These are phyloP conservation scores for Nicotiana noctiflora DNA, from an alignment of 257 asterid genomes.

Conservation along the genomic window DNA sequence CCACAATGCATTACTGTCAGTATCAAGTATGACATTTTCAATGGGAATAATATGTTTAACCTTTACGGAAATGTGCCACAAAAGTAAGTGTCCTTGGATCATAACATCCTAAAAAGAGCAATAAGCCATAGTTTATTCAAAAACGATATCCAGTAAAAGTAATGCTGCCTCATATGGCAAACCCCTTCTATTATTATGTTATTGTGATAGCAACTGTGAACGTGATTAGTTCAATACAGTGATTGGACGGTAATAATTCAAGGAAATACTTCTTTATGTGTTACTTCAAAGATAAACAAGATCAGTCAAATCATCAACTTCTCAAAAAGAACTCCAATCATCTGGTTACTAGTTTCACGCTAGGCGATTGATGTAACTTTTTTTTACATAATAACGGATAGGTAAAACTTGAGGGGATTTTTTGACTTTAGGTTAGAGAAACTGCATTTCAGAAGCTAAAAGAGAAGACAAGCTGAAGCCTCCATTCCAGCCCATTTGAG, in stretches of 20 bases:
- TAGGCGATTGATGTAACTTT: not conserved
- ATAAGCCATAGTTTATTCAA: not conserved
- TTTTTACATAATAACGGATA: not conserved
- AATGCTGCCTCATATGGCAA: not conserved
- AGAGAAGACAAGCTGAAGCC: not conserved
- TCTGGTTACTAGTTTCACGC: not conserved
- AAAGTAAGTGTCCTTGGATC: not conserved
- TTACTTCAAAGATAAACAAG: conserved; percentile 1
- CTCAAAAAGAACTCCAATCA: not conserved
- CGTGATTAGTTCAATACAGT: not conserved
- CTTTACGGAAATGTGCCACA: not conserved
- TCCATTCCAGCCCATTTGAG: not conserved
- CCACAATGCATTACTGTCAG: not conserved
- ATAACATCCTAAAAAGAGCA: not conserved
- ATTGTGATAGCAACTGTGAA: not conserved
- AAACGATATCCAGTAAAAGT: not conserved
- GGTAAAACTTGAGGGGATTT: not conserved
- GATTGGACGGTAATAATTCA: not conserved
- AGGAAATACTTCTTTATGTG: not conserved
- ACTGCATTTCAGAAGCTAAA: not conserved
- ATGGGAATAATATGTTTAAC: not conserved
- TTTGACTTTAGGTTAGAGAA: not conserved
- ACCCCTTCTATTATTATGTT: not conserved
- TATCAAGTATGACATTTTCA: not conserved
- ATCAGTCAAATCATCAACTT: not conserved